Evolutionary conservation across 495 filamentous ascomycete genomes (phyloP), one percentile per base, ranked within the genome.

Genomic region (Aspergillus affinis): DNA sequence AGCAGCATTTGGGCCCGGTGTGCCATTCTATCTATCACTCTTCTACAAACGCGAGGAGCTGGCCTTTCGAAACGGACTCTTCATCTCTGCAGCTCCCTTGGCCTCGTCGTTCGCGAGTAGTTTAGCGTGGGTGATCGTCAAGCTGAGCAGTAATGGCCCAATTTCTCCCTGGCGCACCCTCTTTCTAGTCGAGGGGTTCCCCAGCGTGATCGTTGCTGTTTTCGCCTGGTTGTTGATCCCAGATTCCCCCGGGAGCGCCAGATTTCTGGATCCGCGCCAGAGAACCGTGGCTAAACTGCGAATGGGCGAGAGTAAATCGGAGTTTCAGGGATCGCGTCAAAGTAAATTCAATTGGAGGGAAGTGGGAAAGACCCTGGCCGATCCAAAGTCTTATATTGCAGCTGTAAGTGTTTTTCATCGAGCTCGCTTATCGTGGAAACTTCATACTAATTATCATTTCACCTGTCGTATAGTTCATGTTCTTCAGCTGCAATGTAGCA

Each of bases 61-160:
- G n/a, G 85, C 84, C 1, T 80, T 83, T 60, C 76, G 85, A 23
- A 84, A 80, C 46, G 85, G 84, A 26, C 70, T 87, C 2, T 85
- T 86, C 68, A 82, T 88, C 61, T 85, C 84, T 5, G 85, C 85
- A 0, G 85, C 85, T 5, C 85, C 85, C 0, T 63, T 88, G 36
- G 85, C 85, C 19, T 84, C 81, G 6, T 88, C 86, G 7, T 93
- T 93, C 65, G 88, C 88, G 12, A 88, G 89, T 6, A 78, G 75
- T 61, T 72, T 88, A 10, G 85, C 85, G 18, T 88, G 82, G 81
- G 51, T 79, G 32, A 85, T 87, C 49, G 79, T 82, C 56, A 81
- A 74, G 51, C 47, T 79, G 60, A 75, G 82, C 68, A 73, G 61
- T 51, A 60, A 71, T 50, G 78, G 71, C 13, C 82, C 76, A 6